Conservation (phyloP, 2,329 filamentous ascomycete species). For the Fusarium sp. region DNA sequence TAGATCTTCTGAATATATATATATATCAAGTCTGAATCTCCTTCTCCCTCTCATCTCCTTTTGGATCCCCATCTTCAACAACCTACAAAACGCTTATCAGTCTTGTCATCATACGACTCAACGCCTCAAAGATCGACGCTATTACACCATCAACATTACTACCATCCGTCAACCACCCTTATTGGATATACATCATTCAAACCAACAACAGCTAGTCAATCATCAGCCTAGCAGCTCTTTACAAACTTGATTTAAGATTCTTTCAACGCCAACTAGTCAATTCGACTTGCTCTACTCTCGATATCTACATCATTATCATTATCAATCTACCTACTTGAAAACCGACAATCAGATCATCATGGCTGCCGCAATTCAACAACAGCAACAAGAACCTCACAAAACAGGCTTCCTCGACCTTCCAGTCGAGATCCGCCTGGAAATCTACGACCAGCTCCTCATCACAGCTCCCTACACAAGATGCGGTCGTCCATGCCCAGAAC, state of each 20-base stretch:
- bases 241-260: slow-evolving; percentile 26
- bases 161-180: slow-evolving; percentile 3
- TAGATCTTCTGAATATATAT: slow-evolving; percentile 20
- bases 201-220: slow-evolving; percentile 19
- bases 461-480: slow-evolving; percentile 49
- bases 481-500: slow-evolving; percentile 28
- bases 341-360: slow-evolving; percentile 31
- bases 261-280: slow-evolving; percentile 1
- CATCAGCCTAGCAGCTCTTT: slow-evolving; percentile 20
- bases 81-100: slow-evolving; percentile 19
- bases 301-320: background rate
- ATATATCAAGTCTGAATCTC: slow-evolving; percentile 28
- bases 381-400: slow-evolving; percentile 29
- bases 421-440: slow-evolving; percentile 60
- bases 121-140: slow-evolving; percentile 33
- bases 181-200: slow-evolving; percentile 18
- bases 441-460: slow-evolving; percentile 58
- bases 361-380: slow-evolving; percentile 35
- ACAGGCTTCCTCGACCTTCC: slow-evolving; percentile 56
- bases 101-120: slow-evolving; percentile 13
- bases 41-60: slow-evolving; percentile 4
- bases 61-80: slow-evolving; percentile 16
- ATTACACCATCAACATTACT: slow-evolving; percentile 11
- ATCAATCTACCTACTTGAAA: slow-evolving; percentile 1
- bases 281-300: background rate